phyloP scores from a whole-genome alignment of 371 early-diverging fungal species.

The Mortierella sp. region DNA sequence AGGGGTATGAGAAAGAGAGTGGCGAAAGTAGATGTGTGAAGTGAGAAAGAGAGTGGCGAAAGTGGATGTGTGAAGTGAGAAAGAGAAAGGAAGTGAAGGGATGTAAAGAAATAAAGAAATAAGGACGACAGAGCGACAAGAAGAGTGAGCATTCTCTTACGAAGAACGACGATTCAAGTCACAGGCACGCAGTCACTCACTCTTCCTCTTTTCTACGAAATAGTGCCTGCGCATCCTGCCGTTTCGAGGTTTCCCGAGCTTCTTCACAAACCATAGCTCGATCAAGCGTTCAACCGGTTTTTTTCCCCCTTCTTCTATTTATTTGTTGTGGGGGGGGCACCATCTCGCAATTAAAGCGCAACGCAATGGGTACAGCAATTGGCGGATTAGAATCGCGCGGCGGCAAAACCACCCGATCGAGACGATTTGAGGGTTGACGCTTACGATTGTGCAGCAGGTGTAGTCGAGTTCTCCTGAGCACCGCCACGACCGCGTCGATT shows the following conservation, averaged over 20 bases:
- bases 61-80: neutral
- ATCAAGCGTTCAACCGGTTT: neutral
- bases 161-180: neutral
- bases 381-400: neutral
- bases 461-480: conserved; percentile 24
- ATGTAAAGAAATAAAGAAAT: neutral
- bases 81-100: neutral
- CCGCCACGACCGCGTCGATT: conserved; percentile 45
- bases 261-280: neutral
- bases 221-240: neutral
- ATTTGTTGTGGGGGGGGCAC: neutral
- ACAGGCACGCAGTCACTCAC: neutral
- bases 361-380: neutral
- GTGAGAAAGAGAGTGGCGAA: neutral
- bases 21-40: neutral
- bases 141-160: neutral
- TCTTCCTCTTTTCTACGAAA: neutral
- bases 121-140: neutral
- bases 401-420: neutral
- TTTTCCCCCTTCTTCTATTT: neutral
- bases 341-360: neutral
- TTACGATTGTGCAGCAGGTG: conserved; percentile 35
- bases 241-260: conserved; percentile 5
- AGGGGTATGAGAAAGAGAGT: neutral
- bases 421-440: neutral